Conservation (phyloP, 176 grass and related monocot genomes). For the Phragmites australis region DNA sequence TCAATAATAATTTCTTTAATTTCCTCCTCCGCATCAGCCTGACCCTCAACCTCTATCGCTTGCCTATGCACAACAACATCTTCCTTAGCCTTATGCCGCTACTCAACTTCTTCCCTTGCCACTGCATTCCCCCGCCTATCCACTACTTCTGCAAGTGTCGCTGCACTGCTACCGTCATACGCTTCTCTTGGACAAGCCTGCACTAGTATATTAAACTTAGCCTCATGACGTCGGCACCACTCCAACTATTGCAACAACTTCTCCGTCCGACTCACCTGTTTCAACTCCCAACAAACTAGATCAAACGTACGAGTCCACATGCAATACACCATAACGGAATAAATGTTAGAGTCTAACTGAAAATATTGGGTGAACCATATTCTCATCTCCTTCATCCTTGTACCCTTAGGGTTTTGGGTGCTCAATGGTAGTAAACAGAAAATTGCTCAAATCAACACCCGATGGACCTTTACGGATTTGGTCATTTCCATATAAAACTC, state of each 20-base stretch:
- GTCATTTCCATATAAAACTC: neutral
- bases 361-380: neutral
- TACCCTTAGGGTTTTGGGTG: neutral
- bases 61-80: neutral
- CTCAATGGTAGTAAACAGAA: neutral
- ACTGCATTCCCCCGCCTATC: neutral
- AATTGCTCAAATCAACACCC: neutral
- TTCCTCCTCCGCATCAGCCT: neutral
- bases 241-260: too few species aligned
- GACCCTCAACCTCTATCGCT: neutral
- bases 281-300: neutral
- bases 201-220: neutral
- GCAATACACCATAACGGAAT: neutral
- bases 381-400: neutral
- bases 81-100: neutral
- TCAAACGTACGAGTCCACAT: neutral
- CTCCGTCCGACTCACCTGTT: too few species aligned
- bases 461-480: neutral
- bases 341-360: neutral
- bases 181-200: neutral
- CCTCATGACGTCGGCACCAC: too few species aligned
- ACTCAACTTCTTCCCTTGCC: neutral
- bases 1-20: neutral
- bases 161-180: neutral
- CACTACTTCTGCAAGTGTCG: neutral